Conservation (phyloP, 441 rosid genomes). For the Aquilaria agallochum region DNA sequence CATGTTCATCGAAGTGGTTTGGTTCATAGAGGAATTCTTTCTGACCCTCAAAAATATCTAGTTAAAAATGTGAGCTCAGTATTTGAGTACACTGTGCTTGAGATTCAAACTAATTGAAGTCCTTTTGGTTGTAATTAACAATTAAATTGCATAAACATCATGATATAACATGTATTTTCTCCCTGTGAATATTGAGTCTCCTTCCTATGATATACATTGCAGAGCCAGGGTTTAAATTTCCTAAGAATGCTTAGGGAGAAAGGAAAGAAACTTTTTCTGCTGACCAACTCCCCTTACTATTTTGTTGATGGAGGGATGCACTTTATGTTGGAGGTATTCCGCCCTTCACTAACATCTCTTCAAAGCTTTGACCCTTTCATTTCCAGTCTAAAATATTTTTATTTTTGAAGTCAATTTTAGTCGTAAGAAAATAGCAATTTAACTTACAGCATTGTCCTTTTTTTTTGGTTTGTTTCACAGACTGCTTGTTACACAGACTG, state of each 20-base stretch:
- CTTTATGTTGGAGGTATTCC: slow-evolving; percentile 82
- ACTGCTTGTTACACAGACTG: too few species aligned
- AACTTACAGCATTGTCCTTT: too few species aligned
- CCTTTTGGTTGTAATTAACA: slow-evolving; percentile 8
- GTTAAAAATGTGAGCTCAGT: slow-evolving; percentile 66
- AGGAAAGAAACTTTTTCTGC: slow-evolving; percentile 90
- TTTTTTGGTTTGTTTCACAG: too few species aligned
- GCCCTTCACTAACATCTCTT: slow-evolving; percentile 9
- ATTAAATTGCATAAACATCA: not conserved
- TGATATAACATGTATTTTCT: slow-evolving; percentile 6
- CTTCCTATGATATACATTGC: slow-evolving; percentile 20
- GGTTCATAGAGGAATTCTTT: slow-evolving; percentile 89
- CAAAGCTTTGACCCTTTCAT: too few species aligned
- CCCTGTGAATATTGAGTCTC: slow-evolving; percentile 10
- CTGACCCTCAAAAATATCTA: slow-evolving; percentile 76
- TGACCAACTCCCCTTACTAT: slow-evolving; percentile 94
- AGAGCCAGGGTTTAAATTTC: slow-evolving; percentile 64
- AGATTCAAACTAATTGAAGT: not conserved
- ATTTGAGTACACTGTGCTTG: not conserved
- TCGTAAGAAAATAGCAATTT: too few species aligned
- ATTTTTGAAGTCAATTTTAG: too few species aligned
- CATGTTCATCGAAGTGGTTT: slow-evolving; percentile 96
- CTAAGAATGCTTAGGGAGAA: slow-evolving; percentile 80
- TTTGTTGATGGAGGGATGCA: slow-evolving; percentile 98
- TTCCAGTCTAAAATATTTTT: too few species aligned